Evolutionary conservation across 139 green algal genomes (phyloP), one percentile per base, ranked within the genome.

Genomic region (Chlamydomonas asymmetrica): DNA sequence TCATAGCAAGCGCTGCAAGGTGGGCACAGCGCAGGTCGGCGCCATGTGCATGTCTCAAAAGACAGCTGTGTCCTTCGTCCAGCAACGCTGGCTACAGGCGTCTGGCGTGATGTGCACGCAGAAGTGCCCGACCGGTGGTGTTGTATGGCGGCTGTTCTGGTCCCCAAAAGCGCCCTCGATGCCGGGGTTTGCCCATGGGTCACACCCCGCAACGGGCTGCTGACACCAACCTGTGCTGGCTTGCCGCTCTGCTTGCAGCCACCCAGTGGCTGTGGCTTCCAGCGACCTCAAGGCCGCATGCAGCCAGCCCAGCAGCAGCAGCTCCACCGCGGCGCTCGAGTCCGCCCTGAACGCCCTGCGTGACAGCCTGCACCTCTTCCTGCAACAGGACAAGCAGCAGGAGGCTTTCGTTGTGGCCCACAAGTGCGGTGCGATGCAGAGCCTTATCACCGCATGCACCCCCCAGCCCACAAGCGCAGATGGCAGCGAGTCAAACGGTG

Each of bases 261-360:
- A 90, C 66, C 82, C 83, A 9, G 63, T 86, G 5, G 63, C 70
- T 2, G 35, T 85, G n/a, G 80, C 82, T 32, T 70, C 79, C 2
- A 38, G 75, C 57, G 48, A 57, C 5, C 27, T 91, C 8, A 50
- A 69, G 5, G 73, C 74, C 3, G 70, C 74, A 25, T 54, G 43
- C 34, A 31, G 63, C 63, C 25, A 13, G 68, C 25, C 31, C 63
- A 31, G 31, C 38, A 50, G 32, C 50, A 31, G 34, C 8, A 34
- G 63, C 70, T 66, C 63, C 29, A 25, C 25, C 39, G 37, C 52
- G 22, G 31, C 27, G 7, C 34, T 61, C 34, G 29, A 49, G 69
- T 35, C 31, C 10, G 54, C 59, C 0, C 41, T 77, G 13, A 43
- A 62, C 1, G 71, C 71, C 8, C 40, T 77, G 9, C 49, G 20